These are phyloP conservation scores for Aspergillus carlsbadensis DNA, from an alignment of 495 filamentous ascomycete species.

Conservation along the genomic window DNA sequence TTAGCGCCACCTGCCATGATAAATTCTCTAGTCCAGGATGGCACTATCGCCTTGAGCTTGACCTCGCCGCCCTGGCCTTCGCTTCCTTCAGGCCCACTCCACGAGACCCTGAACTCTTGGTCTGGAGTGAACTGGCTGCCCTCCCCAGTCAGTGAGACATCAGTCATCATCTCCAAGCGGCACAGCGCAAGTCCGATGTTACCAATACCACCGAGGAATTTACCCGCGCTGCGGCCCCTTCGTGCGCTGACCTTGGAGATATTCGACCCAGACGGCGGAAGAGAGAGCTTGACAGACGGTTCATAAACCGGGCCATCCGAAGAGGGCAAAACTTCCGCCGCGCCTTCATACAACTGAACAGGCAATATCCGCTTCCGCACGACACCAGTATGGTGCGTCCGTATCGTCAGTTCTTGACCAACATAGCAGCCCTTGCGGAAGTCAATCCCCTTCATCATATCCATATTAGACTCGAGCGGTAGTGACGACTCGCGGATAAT, in stretches of 20 bases:
- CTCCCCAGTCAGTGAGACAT: conserved; percentile 63
- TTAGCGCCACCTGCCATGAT: conserved; percentile 32
- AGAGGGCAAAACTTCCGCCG: conserved; percentile 28
- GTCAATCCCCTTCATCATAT: conserved; percentile 78
- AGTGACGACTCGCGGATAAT: conserved; percentile 66
- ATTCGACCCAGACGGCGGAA: conserved; percentile 37
- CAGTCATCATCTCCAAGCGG: conserved; percentile 86
- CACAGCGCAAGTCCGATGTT: conserved; percentile 90
- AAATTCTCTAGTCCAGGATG: conserved; percentile 64
- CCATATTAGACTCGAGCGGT: conserved; percentile 81
- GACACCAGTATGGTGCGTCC: conserved; percentile 90
- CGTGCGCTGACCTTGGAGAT: conserved; percentile 47
- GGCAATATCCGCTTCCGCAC: conserved; percentile 90
- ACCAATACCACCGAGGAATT: conserved; percentile 70
- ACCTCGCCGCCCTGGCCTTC: conserved; percentile 41
- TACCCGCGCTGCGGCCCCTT: conserved; percentile 70
- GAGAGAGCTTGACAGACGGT: conserved; percentile 27
- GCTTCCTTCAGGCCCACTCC: conserved; percentile 41
- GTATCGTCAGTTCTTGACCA: conserved; percentile 92
- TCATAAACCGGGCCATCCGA: conserved; percentile 54
- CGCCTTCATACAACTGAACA: conserved; percentile 63
- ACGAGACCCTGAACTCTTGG: conserved; percentile 55
- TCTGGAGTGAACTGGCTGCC: conserved; percentile 50
- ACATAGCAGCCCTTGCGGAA: conserved; percentile 97
- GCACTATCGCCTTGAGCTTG: conserved; percentile 82